Evolutionary conservation across 768 basidiomycete genomes (phyloP), one percentile per base, ranked within the genome.

Genomic region (Ramaria rubella): DNA sequence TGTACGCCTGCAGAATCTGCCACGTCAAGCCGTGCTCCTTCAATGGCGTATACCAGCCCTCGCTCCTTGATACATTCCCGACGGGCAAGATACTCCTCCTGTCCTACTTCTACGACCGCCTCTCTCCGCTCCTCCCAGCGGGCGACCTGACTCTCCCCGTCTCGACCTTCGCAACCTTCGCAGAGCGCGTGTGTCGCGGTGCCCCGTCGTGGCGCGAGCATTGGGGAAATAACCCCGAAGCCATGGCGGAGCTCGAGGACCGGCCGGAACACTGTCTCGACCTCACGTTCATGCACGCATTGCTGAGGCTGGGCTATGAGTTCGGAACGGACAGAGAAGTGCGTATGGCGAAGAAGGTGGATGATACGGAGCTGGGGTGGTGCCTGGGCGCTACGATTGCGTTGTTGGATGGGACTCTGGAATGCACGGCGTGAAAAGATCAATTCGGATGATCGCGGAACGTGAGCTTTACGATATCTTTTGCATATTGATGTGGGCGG

Each of bases 21-120:
- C 83, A 90, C 63, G 75, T 87, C 59, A 90, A 94, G 65, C 96
- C 96, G 0, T 99, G 96, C 68, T 90, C 95, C 4, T 99, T 99
- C 75, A 85, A 91, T 65, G 96, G 96, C 12, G 92, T 96, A 24
- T 98, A 98, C 73, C 96, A 99, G 68, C 96, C 96, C 2, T 87
- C 88, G 14, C 76, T 98, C 24, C 74, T 88, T 57, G 89, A 95
- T 60, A 85, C 90, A 9, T 97, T 97, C 81, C 81, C 87, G 1
- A 71, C 76, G 9, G 95, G 95, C 58, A 85, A 85, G 65, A 78
- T 95, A 60, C 81, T 95, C 26, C 81, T 95, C n/a, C 79, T 99
- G 1, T 96, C 94, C 23, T 99, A 98, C 78, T 99, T 98, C 74
- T 96, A 93, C 73, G 96, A 98, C 75, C 89, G 96, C 34, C 77